A percentile compares a stretch with the other conserved stretches of the same genome.
Evolutionary conservation across 768 basidiomycete genomes (phyloP).

Genomic region (Suillus occidentalis): DNA sequence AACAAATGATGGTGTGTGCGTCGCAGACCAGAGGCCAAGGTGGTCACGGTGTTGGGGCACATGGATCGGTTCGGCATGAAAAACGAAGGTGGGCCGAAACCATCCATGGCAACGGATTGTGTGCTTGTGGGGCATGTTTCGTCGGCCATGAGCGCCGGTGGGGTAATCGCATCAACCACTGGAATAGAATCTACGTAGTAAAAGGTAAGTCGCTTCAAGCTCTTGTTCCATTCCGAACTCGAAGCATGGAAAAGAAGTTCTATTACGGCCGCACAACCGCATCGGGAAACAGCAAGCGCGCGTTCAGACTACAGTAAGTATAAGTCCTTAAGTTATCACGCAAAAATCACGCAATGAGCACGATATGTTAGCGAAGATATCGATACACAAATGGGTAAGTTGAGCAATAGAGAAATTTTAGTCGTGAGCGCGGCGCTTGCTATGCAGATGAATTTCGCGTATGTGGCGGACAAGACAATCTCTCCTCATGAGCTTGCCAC

Average conservation of each 20-base stretch:
- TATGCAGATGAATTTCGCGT: not conserved
- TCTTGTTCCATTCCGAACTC: not conserved
- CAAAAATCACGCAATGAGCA: not conserved
- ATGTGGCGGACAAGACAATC: conserved; percentile 1
- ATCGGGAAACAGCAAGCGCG: not conserved
- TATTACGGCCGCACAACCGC: not conserved
- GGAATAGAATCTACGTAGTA: not conserved
- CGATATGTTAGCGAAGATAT: not conserved
- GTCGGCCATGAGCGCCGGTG: not conserved
- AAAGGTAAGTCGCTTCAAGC: not conserved
- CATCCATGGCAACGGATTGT: not conserved
- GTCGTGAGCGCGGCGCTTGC: not conserved
- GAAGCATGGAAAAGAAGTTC: not conserved
- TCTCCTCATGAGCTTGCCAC: not conserved
- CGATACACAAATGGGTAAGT: not conserved
- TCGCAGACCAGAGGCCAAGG: not conserved
- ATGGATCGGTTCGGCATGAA: not conserved
- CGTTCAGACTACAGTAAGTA: not conserved
- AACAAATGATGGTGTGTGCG: not conserved
- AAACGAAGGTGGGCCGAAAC: not conserved
- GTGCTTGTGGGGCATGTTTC: not conserved
- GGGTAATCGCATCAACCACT: not conserved
- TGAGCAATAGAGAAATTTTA: not conserved
- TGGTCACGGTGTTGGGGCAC: not conserved
- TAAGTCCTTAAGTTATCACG: not conserved